Evolutionary conservation across 164 flowering plant species (phyloP), one percentile per base, ranked within the genome.

Genomic region (Amborella trichopoda): DNA sequence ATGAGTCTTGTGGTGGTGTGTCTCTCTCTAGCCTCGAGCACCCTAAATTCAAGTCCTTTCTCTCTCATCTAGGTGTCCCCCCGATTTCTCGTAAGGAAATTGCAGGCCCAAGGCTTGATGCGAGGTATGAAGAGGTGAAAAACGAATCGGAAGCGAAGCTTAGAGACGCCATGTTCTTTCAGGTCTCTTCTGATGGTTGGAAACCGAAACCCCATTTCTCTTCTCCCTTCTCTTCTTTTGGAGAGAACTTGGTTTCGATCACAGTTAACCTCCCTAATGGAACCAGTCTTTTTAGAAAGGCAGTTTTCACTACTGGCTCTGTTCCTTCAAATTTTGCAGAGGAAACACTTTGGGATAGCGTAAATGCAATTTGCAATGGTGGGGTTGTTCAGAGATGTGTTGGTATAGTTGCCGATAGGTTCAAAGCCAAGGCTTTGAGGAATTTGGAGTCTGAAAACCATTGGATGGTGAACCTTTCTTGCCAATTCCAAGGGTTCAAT

Each of bases 221-320:
- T 26, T 62, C 68, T 0, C 30, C 49, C 32, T 17, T 30, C 41
- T 18, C n/a, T n/a, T n/a, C n/a, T n/a, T n/a, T n/a, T n/a, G 82
- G 72, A 9, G 87, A 80, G 23, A 70, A 55, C 56, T 52, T 84
- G 59, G 87, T 84, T 34, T 81, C 74, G 56, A 63, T 93, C 69
- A 67, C 76, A 1, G 86, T 85, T 44, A 93, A 88, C 66, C 76
- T 93, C 25, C 99, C 99, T 1, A 80, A 93, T 49, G 99, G 96
- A 53, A 84, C 94, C 21, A 84, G 82, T 57, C 66, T 93, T 51
- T 93, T 75, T 43, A 61, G 78, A 19, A 71, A 70, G 56, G 96
- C 95, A 0, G 77, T 77, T 43, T 79, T 93, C 36, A 64, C 82
- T 14, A 60, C 61, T 19, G 80, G 80, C 2, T 44, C 70, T 6